Evolutionary conservation across 805 yeast genomes (phyloP), one percentile per base, ranked within the genome.

Genomic region (Wickerhamiella occidentalis): DNA sequence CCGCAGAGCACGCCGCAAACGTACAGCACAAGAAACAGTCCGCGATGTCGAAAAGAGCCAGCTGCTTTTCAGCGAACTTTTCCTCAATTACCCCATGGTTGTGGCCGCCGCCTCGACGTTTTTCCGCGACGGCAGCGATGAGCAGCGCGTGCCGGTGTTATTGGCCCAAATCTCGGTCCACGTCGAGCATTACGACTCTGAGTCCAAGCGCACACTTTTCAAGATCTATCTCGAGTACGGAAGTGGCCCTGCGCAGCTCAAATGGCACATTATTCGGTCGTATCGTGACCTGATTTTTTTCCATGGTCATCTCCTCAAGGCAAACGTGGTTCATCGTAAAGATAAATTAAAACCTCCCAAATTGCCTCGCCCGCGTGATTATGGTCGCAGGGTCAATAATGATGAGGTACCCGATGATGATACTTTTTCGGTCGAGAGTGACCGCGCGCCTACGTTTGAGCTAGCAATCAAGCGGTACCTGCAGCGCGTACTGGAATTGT

Each of bases 171-270:
- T 92, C 21, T 82, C 85, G 5, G 70, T 87, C 38, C 72, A 74
- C 40, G 71, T 92, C 3, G 56, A 50, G 6, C 56, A 61, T 11
- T 51, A 53, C 18, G 54, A 55, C 11, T 49, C 55, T 13, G 55
- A 54, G 13, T 80, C 78, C 54, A 50, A 69, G 57, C 47, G 64
- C 64, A 74, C 70, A 33, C 42, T 55, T 48, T 82, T 76, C 56
- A 70, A 75, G 52, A 68, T 92, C n/a, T 84, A 82, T 45, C 68
- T 92, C 41, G 95, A 88, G 61, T 92, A 92, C 60, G 98, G 97
- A 6, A 77, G 87, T 28, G 95, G 95, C 1, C 76, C 78, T 5
- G 77, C 80, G 50, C 67, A 87, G 48, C 68, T 87, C 57, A 76
- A 77, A 56, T 92, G 98, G 98, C 70, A 80, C 1, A 76, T 92